A percentile compares a stretch with the other conserved stretches of the same genome.
Evolutionary conservation across 73 alveolate species (phyloP).

Genomic region (Tetrahymena malaccensis): DNA sequence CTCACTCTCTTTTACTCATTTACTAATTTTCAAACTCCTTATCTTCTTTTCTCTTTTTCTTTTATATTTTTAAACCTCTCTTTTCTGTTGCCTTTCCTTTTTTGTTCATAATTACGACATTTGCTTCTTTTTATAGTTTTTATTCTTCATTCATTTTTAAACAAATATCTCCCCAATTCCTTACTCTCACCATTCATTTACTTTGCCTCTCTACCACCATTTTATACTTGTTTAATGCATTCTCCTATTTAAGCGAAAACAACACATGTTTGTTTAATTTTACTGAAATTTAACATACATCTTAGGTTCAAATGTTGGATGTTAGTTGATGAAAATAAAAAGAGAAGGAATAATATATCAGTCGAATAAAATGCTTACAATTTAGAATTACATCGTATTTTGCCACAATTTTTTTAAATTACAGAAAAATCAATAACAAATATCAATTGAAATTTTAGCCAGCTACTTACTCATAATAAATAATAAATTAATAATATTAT

Average conservation of each 20-base stretch:
- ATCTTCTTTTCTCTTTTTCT: neutral
- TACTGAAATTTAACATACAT: too few relatives aligned
- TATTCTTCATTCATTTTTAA: neutral
- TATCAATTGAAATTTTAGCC: neutral
- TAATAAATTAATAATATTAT: too few relatives aligned
- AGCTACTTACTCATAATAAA: neutral
- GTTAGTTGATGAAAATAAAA: neutral
- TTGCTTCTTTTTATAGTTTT: neutral
- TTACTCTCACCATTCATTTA: neutral
- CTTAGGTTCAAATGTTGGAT: neutral
- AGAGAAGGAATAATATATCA: neutral
- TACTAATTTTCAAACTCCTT: neutral
- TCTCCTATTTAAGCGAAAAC: too few relatives aligned
- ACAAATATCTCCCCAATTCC: neutral
- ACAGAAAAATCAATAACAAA: neutral
- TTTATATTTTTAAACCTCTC: neutral
- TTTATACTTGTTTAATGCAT: too few relatives aligned
- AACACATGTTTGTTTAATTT: too few relatives aligned
- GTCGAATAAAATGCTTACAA: neutral
- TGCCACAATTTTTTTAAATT: neutral
- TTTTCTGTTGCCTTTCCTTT: neutral
- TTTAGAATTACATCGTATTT: neutral
- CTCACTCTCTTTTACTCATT: neutral
- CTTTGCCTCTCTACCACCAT: neutral
- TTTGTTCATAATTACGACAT: neutral